Conservation (phyloP, 352 stramenopile species). For the Nothophytophthora sp. region DNA sequence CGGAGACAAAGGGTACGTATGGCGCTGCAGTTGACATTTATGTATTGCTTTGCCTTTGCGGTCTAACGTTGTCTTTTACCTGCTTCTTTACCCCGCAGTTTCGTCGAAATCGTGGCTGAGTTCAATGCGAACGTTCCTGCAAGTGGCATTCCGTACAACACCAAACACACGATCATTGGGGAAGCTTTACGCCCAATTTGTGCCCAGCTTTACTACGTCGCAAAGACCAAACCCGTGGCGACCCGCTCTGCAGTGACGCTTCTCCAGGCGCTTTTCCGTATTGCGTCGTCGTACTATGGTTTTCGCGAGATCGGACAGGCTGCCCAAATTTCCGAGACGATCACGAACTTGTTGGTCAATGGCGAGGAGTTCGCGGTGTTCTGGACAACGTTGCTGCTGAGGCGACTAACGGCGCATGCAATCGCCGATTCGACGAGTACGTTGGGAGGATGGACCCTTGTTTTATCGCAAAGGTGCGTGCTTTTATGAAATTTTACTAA, state of each 20-base stretch:
- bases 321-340: slow-evolving; percentile 73
- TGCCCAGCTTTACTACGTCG: slow-evolving; percentile 78
- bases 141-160: slow-evolving; percentile 85
- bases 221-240: slow-evolving; percentile 64
- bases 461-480: too few relatives aligned
- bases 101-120: slow-evolving; percentile 82
- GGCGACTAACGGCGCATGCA: slow-evolving; percentile 59
- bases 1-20: slow-evolving; percentile 65
- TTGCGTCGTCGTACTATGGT: slow-evolving; percentile 85
- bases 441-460: slow-evolving; percentile 17
- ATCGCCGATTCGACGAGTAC: slow-evolving; percentile 43
- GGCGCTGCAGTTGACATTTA: background rate
- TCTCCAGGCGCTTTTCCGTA: slow-evolving; percentile 84
- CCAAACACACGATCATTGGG: slow-evolving; percentile 73
- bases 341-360: slow-evolving; percentile 74
- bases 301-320: slow-evolving; percentile 84
- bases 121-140: slow-evolving; percentile 91
- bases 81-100: slow-evolving; percentile 32
- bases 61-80: slow-evolving; percentile 6
- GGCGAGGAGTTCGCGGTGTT: slow-evolving; percentile 89
- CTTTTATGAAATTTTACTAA: too few relatives aligned
- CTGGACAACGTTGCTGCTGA: slow-evolving; percentile 78
- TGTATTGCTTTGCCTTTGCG: background rate
- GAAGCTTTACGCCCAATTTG: slow-evolving; percentile 81
- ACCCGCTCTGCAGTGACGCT: slow-evolving; percentile 70